Evolutionary conservation across 148 eudicot species (phyloP).

Genomic region (Spergularia marina): DNA sequence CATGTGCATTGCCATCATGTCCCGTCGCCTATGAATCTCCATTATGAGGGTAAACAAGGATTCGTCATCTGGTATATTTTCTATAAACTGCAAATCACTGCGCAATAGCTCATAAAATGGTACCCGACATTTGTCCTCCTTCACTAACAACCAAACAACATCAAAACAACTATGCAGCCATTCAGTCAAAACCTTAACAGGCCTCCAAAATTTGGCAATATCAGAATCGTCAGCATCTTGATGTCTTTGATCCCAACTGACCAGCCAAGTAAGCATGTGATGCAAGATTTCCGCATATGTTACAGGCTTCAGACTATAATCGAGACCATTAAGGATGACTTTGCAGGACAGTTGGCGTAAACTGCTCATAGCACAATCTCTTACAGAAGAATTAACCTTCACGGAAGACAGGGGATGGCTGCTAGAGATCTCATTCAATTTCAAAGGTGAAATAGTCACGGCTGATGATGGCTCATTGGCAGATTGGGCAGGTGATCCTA

Average conservation of each 20-base stretch:
- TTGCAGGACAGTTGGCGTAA: constrained; percentile 86
- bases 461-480: constrained; percentile 63
- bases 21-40: constrained; percentile 93
- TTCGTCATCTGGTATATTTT: constrained; percentile 91
- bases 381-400: constrained; percentile 37
- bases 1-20: constrained; percentile 97
- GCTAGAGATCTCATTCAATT: constrained; percentile 50
- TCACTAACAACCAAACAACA: constrained; percentile 88
- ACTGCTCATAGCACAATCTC: constrained; percentile 77
- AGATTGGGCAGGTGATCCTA: constrained; percentile 90
- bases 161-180: constrained; percentile 93
- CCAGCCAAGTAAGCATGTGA: constrained; percentile 86
- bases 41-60: constrained; percentile 84
- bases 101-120: constrained; percentile 93
- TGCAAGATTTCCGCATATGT: constrained; percentile 74
- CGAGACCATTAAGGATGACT: constrained; percentile 65
- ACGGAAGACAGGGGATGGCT: constrained; percentile 42
- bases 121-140: constrained; percentile 83
- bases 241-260: constrained; percentile 81
- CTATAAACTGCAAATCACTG: constrained; percentile 83
- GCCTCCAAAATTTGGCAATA: constrained; percentile 57
- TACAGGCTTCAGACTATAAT: constrained; percentile 70
- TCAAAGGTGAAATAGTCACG: constrained; percentile 54
- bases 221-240: constrained; percentile 57
- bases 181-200: constrained; percentile 64